Base-by-base conservation (phyloP, 2,329 filamentous ascomycete genomes). In the Trichoderma sp. region DNA sequence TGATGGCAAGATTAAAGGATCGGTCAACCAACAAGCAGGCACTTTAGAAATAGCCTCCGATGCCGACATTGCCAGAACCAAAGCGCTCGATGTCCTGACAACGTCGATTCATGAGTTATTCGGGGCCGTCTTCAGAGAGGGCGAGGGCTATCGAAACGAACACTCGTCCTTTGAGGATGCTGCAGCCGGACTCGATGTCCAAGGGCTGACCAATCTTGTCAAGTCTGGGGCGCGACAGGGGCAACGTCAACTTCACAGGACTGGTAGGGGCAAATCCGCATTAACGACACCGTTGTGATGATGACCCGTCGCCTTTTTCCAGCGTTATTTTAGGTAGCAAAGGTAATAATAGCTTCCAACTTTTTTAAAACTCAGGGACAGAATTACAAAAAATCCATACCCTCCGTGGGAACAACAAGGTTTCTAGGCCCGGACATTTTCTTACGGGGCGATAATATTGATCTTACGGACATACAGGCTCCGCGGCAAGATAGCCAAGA, bases 21-120 rank as follows among this genome's bases (percentile, higher is more conserved):
- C 93, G 84, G 96, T 99, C 81, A 94, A 99, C 85, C 94, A 98
- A 85, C 92, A 95, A 84, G 89, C 91, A 75, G 95, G 96, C 64
- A 94, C 92, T 0, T 92, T 99, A 27, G 91, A 95, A 84, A 94
- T 98, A 76, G 91, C 93, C 76, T 93, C 91, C 75, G 87, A 89
- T 73, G 92, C 89, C 63, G 95, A 98, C 84, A 89, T 89, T 63
- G 93, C 94, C 81, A 93, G 95, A 77, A 88, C 95, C 77, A 87
- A 89, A 75, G 93, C 95, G 41, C 89, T 98, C 81, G 87, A 91
- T 77, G 89, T 91, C 78, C 95, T 97, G 89, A 93, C 91, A 8
- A 86, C 86, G 5, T 92, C 94, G 4, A 90, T 98, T 76, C 88
- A 89, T 6, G 87, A 87, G 5, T 86, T 98, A 71, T 96, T 93